Evolutionary conservation across 2,329 filamentous ascomycete species (phyloP).

Genomic region (Capronia epimyces): DNA sequence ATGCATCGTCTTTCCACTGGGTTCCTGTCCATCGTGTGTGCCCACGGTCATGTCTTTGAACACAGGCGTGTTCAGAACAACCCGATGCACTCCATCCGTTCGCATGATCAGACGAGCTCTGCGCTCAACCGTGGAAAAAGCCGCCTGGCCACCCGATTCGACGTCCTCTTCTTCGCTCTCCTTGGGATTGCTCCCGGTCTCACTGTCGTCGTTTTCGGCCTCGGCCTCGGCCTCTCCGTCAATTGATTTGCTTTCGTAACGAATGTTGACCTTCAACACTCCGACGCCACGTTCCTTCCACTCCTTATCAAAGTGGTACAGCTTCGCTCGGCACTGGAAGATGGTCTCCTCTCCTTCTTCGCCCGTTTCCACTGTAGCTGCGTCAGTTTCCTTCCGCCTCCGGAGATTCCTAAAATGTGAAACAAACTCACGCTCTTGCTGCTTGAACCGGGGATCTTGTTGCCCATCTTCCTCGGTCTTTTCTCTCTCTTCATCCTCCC

Average conservation of each 20-base stretch:
- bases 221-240: slow-evolving; percentile 48
- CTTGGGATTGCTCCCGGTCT: slow-evolving; percentile 28
- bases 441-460: slow-evolving; percentile 45
- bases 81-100: slow-evolving; percentile 79
- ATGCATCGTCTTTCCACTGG: slow-evolving; percentile 64
- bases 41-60: slow-evolving; percentile 74
- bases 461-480: slow-evolving; percentile 57
- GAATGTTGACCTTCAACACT: slow-evolving; percentile 37
- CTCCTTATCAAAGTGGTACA: slow-evolving; percentile 69
- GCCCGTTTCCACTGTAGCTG: slow-evolving; percentile 67
- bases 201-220: slow-evolving; percentile 29
- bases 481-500: slow-evolving; percentile 49
- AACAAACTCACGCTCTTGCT: slow-evolving; percentile 60
- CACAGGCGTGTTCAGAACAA: slow-evolving; percentile 80
- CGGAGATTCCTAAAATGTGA: background rate
- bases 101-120: slow-evolving; percentile 77
- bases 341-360: slow-evolving; percentile 76
- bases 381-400: slow-evolving; percentile 30
- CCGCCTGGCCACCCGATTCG: slow-evolving; percentile 38
- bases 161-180: slow-evolving; percentile 28
- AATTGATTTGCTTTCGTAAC: slow-evolving; percentile 51
- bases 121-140: slow-evolving; percentile 22
- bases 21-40: slow-evolving; percentile 56
- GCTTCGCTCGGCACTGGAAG: slow-evolving; percentile 71
- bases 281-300: slow-evolving; percentile 67